Conservation (phyloP, 192 early-diverging fungal genomes). For the Umbelopsis ramanniana region DNA sequence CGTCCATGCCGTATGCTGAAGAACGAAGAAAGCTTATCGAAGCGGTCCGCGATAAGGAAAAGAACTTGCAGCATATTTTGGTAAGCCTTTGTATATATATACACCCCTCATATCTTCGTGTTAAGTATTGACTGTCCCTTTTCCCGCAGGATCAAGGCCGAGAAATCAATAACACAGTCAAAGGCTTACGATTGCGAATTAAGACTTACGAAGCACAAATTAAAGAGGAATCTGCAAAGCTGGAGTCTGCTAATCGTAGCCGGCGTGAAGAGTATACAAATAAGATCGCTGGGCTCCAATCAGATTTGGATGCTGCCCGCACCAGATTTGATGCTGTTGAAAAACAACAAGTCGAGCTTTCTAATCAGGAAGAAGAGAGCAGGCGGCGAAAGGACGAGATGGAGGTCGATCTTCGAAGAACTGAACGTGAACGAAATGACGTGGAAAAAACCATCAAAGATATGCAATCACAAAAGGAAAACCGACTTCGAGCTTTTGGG, state of each 20-base stretch:
- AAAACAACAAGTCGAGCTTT: constrained; percentile 17
- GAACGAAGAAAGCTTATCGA: constrained; percentile 48
- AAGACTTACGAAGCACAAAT: constrained; percentile 47
- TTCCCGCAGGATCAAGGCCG: constrained; percentile 26
- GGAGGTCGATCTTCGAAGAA: constrained; percentile 11
- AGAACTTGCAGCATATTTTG: constrained; percentile 41
- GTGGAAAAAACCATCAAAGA: constrained; percentile 40
- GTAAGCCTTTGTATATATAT: constrained; percentile 8
- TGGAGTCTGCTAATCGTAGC: constrained; percentile 32
- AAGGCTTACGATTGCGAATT: not conserved
- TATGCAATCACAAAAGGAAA: constrained; percentile 62
- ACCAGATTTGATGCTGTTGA: not conserved
- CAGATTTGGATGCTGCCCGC: constrained; percentile 29
- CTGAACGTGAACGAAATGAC: constrained; percentile 32
- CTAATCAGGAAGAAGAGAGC: constrained; percentile 32
- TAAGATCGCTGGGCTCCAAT: constrained; percentile 43
- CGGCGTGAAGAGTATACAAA: constrained; percentile 45
- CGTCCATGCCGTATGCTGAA: constrained; percentile 51
- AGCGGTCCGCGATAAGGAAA: constrained; percentile 50
- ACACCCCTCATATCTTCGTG: not conserved
- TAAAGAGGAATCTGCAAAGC: constrained; percentile 45
- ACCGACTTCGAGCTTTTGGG: constrained; percentile 80
- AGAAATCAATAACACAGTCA: constrained; percentile 45
- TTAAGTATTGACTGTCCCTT: not conserved
- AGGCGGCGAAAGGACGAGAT: constrained; percentile 26